phyloP scores from a whole-genome alignment of 2,329 filamentous ascomycete genomes.

The Bipolaris sorokiniana region DNA sequence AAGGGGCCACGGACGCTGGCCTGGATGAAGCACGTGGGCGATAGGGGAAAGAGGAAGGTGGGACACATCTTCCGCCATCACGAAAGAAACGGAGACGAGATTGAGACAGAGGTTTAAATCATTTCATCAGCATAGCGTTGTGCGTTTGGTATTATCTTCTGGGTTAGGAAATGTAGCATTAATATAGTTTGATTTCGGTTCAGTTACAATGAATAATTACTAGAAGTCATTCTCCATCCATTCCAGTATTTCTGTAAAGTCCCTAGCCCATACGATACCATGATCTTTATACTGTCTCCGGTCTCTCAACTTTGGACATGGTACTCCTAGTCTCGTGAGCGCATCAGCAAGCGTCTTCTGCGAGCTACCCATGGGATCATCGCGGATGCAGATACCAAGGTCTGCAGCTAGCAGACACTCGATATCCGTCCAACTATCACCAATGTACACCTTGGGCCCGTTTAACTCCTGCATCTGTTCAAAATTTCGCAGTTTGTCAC shows the following conservation, averaged over 20 bases:
- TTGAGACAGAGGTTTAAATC: slow-evolving; percentile 72
- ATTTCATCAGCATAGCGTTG: slow-evolving; percentile 4
- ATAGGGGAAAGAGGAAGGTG: slow-evolving; percentile 56
- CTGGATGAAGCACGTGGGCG: slow-evolving; percentile 65
- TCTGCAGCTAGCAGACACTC: slow-evolving; percentile 54
- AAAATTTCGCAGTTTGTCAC: slow-evolving; percentile 49
- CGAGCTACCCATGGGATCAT: slow-evolving; percentile 44
- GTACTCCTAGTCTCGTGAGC: slow-evolving; percentile 40
- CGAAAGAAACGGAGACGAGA: slow-evolving; percentile 58
- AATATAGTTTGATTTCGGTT: background rate
- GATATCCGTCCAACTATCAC: slow-evolving; percentile 57
- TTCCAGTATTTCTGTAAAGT: slow-evolving; percentile 16
- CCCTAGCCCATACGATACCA: slow-evolving; percentile 37
- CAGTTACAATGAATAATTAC: background rate
- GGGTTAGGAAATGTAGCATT: background rate
- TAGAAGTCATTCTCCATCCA: slow-evolving; percentile 8
- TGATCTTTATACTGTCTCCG: slow-evolving; percentile 14
- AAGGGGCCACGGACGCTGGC: slow-evolving; percentile 62
- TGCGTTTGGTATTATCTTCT: slow-evolving; percentile 9
- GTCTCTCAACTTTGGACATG: slow-evolving; percentile 29
- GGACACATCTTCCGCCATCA: slow-evolving; percentile 62
- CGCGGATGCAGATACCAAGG: slow-evolving; percentile 55
- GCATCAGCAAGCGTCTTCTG: slow-evolving; percentile 45
- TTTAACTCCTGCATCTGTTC: slow-evolving; percentile 13
- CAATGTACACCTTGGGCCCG: slow-evolving; percentile 51